phyloP scores from a whole-genome alignment of 305 asterid species.

The Lippia alba region DNA sequence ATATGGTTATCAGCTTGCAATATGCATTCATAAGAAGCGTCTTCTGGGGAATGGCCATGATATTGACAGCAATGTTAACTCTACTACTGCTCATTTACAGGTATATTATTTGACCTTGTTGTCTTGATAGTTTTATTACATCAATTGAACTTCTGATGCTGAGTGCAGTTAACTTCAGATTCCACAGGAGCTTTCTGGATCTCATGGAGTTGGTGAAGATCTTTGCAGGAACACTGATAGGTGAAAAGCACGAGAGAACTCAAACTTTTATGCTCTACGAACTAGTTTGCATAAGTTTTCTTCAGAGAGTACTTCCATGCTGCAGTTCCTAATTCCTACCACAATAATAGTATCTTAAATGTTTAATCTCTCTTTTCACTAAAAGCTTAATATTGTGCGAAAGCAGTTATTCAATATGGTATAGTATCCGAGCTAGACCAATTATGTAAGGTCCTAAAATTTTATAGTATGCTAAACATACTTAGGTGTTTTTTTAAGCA shows the following conservation, averaged over 20 bases:
- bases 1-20: conserved; percentile 67
- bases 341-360: no score
- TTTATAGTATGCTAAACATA: no score
- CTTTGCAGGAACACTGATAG: conserved; percentile 50
- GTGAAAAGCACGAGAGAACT: conserved; percentile 61
- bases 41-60: conserved; percentile 49
- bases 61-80: conserved; percentile 41
- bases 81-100: conserved; percentile 44
- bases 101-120: conserved; percentile 37
- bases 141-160: conserved; percentile 10
- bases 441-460: no score
- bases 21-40: conserved; percentile 71
- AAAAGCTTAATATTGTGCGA: no score
- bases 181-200: conserved; percentile 41
- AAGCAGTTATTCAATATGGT: no score
- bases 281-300: conserved; percentile 2
- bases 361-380: no score
- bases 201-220: conserved; percentile 42
- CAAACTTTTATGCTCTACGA: conserved; percentile 30
- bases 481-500: no score
- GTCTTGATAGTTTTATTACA: conserved; percentile 25
- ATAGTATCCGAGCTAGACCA: no score
- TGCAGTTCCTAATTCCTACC: not conserved
- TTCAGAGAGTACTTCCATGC: conserved; percentile 3
- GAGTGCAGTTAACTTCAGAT: conserved; percentile 30